Evolutionary conservation across 2,329 filamentous ascomycete species (phyloP), one percentile per base, ranked within the genome.

Genomic region (Apiospora sp.): DNA sequence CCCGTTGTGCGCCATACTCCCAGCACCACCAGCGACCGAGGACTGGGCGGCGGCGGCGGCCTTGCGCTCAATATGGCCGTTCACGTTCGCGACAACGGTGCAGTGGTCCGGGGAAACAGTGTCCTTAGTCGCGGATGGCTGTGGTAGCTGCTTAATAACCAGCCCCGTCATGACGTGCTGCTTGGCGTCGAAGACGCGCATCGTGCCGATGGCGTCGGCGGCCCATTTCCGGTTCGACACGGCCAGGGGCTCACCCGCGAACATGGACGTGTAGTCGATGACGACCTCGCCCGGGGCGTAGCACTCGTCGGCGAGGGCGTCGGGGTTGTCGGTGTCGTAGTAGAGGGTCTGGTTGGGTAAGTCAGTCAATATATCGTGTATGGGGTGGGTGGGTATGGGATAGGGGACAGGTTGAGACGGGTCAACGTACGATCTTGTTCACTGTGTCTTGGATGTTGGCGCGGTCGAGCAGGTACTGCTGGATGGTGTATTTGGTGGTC

Each of bases 401-500:
- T n/a, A 12, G 7, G 48, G n/a, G 19, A 24, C 37, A n/a, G n/a
- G n/a, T n/a, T n/a, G n/a, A n/a, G n/a, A n/a, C n/a, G n/a, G n/a
- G n/a, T n/a, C n/a, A n/a, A 19, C 72, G 69, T 73, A 81, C 80
- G 41, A 80, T 72, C 41, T 77, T 78, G 46, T 67, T 72, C 4
- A 81, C 72, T 0, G 77, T 79, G 64, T 81, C 79, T 10, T 81
- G 76, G 67, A 82, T 77, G 72, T 82, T 81, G 41, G 79, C 77
- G 49, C 76, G 75, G 74, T 81, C 79, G 24, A 82, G 77, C n/a
- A 82, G 78, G 73, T 79, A 81, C 2, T 77, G 74, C 67, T 75
- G 67, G 49, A 76, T 73, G 67, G 79, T 77, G 72, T 80, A 80
- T 2, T 72, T 68, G 75, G 80, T 54, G 74, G 81, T 72, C 82